Percentiles rank a stretch among this genome's conserved stretches.
Evolutionary conservation across 2,329 filamentous ascomycete genomes (phyloP).

Genomic region (Curvularia eragrostidis): DNA sequence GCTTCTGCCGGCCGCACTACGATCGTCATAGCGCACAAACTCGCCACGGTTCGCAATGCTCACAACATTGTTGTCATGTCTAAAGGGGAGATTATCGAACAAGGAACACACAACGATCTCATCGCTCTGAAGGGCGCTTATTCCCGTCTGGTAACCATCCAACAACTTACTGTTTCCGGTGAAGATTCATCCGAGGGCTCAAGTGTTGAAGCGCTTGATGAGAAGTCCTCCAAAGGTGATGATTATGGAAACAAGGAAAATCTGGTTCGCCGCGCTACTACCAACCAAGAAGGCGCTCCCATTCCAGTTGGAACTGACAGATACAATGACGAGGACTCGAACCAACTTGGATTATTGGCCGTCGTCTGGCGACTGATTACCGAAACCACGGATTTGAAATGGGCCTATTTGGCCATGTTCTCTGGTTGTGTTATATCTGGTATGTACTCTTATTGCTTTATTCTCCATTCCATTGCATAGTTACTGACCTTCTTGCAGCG

Average conservation of each 20-base stretch:
- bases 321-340: slow-evolving; percentile 8
- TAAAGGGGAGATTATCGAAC: slow-evolving; percentile 71
- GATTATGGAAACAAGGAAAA: background rate
- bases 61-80: slow-evolving; percentile 71
- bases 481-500: background rate
- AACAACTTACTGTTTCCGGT: slow-evolving; percentile 14
- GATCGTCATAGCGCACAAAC: slow-evolving; percentile 89
- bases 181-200: background rate
- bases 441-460: background rate
- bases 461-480: background rate
- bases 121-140: slow-evolving; percentile 13
- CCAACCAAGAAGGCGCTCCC: background rate
- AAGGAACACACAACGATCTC: slow-evolving; percentile 60
- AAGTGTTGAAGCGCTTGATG: background rate
- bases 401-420: slow-evolving; percentile 13
- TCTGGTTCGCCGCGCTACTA: background rate
- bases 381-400: slow-evolving; percentile 13
- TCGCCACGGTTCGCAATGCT: slow-evolving; percentile 73
- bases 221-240: background rate
- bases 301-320: background rate
- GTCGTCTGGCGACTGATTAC: slow-evolving; percentile 12
- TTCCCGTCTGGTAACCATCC: slow-evolving; percentile 16
- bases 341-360: slow-evolving; percentile 10
- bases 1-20: slow-evolving; percentile 86
- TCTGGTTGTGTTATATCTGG: slow-evolving; percentile 6